Evolutionary conservation across 331 rosid genomes (phyloP).

Genomic region (Quercus tomentella): DNA sequence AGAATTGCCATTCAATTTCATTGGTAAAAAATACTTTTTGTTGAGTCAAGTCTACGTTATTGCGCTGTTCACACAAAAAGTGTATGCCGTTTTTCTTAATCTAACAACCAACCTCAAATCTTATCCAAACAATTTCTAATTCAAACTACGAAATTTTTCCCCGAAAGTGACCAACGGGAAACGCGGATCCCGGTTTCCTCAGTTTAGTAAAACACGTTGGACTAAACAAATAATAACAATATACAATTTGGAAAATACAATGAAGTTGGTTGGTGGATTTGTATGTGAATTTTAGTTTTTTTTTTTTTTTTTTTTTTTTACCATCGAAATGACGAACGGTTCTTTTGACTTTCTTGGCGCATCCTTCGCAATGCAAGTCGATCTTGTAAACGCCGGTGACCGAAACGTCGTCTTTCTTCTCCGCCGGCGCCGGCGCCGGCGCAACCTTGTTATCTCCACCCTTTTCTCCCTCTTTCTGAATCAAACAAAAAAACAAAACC

Average conservation of each 20-base stretch:
- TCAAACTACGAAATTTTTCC: neutral
- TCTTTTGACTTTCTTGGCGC: constrained; percentile 73
- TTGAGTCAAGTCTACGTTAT: too few relatives aligned
- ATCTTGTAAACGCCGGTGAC: constrained; percentile 54
- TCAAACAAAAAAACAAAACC: neutral
- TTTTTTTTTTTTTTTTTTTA: constrained; percentile 1
- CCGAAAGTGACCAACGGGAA: neutral
- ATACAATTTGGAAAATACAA: too few relatives aligned
- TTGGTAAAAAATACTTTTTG: neutral
- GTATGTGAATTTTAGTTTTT: too few relatives aligned
- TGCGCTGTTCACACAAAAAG: too few relatives aligned
- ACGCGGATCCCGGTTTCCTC: neutral
- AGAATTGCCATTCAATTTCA: neutral
- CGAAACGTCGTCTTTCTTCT: constrained; percentile 41
- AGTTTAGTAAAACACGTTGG: neutral
- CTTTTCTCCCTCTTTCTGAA: constrained; percentile 42
- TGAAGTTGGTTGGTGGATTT: neutral
- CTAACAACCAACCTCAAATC: too few relatives aligned
- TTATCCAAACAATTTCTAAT: neutral
- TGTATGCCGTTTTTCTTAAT: too few relatives aligned
- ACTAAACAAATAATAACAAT: neutral
- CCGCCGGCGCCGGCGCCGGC: constrained; percentile 12
- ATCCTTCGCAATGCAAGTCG: constrained; percentile 90
- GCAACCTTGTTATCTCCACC: constrained; percentile 55
- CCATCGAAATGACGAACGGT: constrained; percentile 51